Evolutionary conservation across 1,284 basidiomycete species (phyloP).

Genomic region (Hypsizygus ulmarius): DNA sequence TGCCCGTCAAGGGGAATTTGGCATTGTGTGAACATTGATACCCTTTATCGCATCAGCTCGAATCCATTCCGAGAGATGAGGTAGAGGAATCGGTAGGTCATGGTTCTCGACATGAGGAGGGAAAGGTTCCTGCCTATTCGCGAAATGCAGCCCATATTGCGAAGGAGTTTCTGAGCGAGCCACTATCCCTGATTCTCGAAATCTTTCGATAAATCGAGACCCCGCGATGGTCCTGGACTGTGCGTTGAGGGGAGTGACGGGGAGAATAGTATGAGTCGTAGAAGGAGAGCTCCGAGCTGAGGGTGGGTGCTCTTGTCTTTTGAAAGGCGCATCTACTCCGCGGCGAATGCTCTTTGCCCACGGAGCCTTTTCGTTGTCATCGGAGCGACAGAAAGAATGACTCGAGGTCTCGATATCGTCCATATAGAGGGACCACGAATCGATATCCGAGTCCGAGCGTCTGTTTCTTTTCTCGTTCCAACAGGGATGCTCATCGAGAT

Average conservation of each 20-base stretch:
- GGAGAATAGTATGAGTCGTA: conserved; percentile 11
- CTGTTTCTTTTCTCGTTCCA: conserved; percentile 10
- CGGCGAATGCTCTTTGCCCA: conserved; percentile 50
- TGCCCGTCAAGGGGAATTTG: conserved; percentile 13
- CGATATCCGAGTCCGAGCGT: conserved; percentile 12
- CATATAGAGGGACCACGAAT: conserved; percentile 28
- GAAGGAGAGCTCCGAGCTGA: conserved; percentile 11
- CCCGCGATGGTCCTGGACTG: conserved; percentile 22
- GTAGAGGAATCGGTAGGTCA: conserved; percentile 54
- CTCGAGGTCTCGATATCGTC: conserved; percentile 31
- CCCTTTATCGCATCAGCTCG: conserved; percentile 40
- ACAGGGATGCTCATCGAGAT: conserved; percentile 10
- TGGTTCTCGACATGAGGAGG: conserved; percentile 44
- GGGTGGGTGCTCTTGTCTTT: conserved; percentile 12
- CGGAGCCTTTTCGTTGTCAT: conserved; percentile 30
- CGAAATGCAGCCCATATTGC: conserved; percentile 21
- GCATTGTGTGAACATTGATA: conserved; percentile 20
- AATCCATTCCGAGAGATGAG: conserved; percentile 54
- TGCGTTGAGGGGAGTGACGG: conserved; percentile 20
- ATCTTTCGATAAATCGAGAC: conserved; percentile 39
- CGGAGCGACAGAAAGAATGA: conserved; percentile 6
- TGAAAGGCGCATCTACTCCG: conserved; percentile 49
- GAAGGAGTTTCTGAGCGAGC: conserved; percentile 26
- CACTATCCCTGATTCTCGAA: conserved; percentile 34
- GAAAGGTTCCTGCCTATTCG: conserved; percentile 30